Base-by-base conservation (phyloP, 495 filamentous ascomycete species). In the Lasiosphaeria ovina region DNA sequence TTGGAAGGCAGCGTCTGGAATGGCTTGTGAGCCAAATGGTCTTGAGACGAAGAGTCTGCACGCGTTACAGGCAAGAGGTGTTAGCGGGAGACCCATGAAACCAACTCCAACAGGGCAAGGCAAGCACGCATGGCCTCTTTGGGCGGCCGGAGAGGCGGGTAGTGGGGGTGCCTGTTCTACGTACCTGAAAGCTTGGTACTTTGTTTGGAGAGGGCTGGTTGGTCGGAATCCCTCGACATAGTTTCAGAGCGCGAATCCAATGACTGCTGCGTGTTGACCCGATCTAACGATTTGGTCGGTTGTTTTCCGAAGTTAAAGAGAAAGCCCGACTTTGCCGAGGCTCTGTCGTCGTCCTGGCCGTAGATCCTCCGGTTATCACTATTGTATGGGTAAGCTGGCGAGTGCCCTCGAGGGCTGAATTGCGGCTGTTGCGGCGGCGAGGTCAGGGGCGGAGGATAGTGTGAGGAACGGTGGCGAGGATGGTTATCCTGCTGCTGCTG, bases 181-280 rank as follows among this genome's bases (percentile, higher is more conserved):
- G 55, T 72, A 81, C 79, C 78, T 69, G 76, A 76, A 64, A 75
- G 66, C 66, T 79, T 79, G 11, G 72, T 75, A 60, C 64, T 67
- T 65, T 77, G 74, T 59, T 73, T 77, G 36, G 77, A 68, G 58
- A 74, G 73, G 51, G 58, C 55, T n/a, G 72, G 70, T 55, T 68
- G 66, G 52, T 79, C 76, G 38, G 67, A 62, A 35, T 75, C 78
- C 57, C 74, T 73, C 45, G 77, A 76, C 76, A 78, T 77, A 38
- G 65, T 69, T 61, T 82, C 79, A 58, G 68, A 57, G 51, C 62
- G 72, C 54, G 66, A 70, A 24, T 72, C 72, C 52, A 69, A 67
- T 56, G 73, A 72, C 34, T 62, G 71, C 45, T 71, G 78, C 56
- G 57, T 56, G 48, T 69, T 65, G 33, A 72, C 65, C 49, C 77